These are phyloP conservation scores for Microascus cirrosus DNA, from an alignment of 2,329 filamentous ascomycete genomes.

Conservation along the genomic window DNA sequence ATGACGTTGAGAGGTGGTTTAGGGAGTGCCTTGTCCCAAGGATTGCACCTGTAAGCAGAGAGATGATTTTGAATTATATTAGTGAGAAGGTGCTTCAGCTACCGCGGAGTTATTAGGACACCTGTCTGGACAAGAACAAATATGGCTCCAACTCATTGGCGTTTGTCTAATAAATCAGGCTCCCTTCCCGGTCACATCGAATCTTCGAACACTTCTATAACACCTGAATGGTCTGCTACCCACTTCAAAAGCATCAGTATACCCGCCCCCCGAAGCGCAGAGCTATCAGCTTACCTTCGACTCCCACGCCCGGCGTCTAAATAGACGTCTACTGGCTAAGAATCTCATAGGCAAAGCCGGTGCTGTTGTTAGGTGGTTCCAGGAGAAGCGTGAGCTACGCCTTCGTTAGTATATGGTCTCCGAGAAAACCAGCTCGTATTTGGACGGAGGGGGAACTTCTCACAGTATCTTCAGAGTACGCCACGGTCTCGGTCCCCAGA, in stretches of 20 bases:
- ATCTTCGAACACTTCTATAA: too few species aligned
- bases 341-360: not conserved
- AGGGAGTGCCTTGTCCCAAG: constrained; percentile 54
- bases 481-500: not conserved
- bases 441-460: not conserved
- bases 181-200: too few species aligned
- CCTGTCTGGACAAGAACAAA: too few species aligned
- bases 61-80: constrained; percentile 70
- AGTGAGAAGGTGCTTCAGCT: constrained; percentile 56
- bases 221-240: too few species aligned
- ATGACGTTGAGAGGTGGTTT: constrained; percentile 55
- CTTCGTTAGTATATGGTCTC: not conserved
- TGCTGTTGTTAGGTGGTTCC: not conserved
- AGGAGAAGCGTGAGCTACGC: not conserved
- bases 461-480: constrained; percentile 1
- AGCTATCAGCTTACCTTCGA: too few species aligned
- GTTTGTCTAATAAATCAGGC: too few species aligned
- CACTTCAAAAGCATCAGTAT: too few species aligned
- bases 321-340: not conserved
- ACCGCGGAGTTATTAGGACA: constrained; percentile 54
- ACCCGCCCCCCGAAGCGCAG: too few species aligned
- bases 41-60: constrained; percentile 53
- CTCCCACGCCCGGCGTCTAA: too few species aligned
- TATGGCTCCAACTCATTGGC: too few species aligned
- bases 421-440: not conserved